These are phyloP conservation scores for Aciculoconidium aculeatum DNA, from an alignment of 805 yeast genomes.

Conservation along the genomic window DNA sequence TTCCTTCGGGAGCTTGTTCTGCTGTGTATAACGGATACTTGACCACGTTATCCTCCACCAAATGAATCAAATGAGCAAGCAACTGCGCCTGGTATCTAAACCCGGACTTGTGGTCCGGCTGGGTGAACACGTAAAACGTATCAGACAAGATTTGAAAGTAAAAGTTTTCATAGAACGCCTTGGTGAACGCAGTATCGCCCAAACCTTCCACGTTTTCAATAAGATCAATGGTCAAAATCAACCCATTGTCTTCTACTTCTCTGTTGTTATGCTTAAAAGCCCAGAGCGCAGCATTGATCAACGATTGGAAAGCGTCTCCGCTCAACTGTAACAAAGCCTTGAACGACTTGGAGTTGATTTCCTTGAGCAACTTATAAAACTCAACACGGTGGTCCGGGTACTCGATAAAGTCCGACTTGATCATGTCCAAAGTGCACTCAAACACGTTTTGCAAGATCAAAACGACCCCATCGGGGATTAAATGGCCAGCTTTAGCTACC, in stretches of 20 bases:
- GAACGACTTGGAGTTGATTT: conserved; percentile 80
- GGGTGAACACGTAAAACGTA: conserved; percentile 88
- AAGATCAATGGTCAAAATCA: conserved; percentile 76
- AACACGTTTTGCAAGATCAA: conserved; percentile 84
- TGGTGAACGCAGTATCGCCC: conserved; percentile 66
- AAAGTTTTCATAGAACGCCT: conserved; percentile 82
- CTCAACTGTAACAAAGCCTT: conserved; percentile 82
- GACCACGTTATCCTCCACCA: conserved; percentile 74
- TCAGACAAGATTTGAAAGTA: conserved; percentile 87
- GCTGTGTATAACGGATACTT: conserved; percentile 70
- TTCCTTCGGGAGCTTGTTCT: conserved; percentile 82
- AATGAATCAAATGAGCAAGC: conserved; percentile 73
- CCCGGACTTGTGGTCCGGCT: conserved; percentile 96
- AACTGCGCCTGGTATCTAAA: conserved; percentile 83
- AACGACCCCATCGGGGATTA: conserved; percentile 87
- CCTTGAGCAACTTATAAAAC: conserved; percentile 84
- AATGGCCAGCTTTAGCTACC: conserved; percentile 78
- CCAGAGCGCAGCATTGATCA: conserved; percentile 94
- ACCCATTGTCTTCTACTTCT: conserved; percentile 91
- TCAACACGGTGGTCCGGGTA: conserved; percentile 98
- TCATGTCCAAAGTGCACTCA: conserved; percentile 92
- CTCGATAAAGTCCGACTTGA: conserved; percentile 89
- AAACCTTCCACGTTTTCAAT: conserved; percentile 77
- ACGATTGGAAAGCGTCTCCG: conserved; percentile 84
- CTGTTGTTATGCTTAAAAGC: conserved; percentile 96